A percentile compares a stretch with the other conserved stretches of the same genome.
Conservation (phyloP, 2,329 filamentous ascomycete species). For the Pseudopyricularia javanii region DNA sequence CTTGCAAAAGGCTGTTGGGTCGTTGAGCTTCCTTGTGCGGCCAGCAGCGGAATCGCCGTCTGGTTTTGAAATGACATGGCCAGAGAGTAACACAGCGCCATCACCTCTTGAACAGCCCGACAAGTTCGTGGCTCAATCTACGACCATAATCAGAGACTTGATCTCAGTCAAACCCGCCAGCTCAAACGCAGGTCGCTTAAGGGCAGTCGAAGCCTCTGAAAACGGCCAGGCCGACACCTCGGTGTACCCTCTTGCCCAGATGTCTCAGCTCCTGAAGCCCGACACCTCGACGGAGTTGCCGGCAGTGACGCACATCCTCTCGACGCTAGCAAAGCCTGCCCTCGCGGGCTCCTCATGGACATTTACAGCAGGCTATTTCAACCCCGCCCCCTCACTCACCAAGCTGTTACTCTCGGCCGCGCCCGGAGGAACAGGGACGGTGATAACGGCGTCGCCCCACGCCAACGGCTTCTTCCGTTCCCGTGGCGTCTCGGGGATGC, state of each 20-base stretch:
- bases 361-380: conserved; percentile 97
- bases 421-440: conserved; percentile 53
- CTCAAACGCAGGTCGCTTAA: not conserved
- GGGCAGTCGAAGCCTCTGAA: not conserved
- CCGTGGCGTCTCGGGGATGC: conserved; percentile 74
- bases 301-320: conserved; percentile 63
- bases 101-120: conserved; percentile 60
- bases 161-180: conserved; percentile 29
- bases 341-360: conserved; percentile 73
- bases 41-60: conserved; percentile 41
- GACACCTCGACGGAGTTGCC: conserved; percentile 83
- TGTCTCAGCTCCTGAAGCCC: conserved; percentile 70
- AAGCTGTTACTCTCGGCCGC: conserved; percentile 61
- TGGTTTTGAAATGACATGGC: conserved; percentile 61
- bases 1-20: conserved; percentile 66
- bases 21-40: conserved; percentile 68
- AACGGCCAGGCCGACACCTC: conserved; percentile 41
- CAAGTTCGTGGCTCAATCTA: conserved; percentile 59
- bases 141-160: conserved; percentile 52
- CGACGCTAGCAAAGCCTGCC: conserved; percentile 48
- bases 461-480: conserved; percentile 94
- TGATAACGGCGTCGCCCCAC: conserved; percentile 84
- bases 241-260: conserved; percentile 77
- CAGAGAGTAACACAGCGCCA: conserved; percentile 57
- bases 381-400: conserved; percentile 78